Percentiles rank a stretch among this genome's conserved stretches.
Evolutionary conservation across 2,329 filamentous ascomycete genomes (phyloP).

Genomic region (Pseudofabraea citricarpa): DNA sequence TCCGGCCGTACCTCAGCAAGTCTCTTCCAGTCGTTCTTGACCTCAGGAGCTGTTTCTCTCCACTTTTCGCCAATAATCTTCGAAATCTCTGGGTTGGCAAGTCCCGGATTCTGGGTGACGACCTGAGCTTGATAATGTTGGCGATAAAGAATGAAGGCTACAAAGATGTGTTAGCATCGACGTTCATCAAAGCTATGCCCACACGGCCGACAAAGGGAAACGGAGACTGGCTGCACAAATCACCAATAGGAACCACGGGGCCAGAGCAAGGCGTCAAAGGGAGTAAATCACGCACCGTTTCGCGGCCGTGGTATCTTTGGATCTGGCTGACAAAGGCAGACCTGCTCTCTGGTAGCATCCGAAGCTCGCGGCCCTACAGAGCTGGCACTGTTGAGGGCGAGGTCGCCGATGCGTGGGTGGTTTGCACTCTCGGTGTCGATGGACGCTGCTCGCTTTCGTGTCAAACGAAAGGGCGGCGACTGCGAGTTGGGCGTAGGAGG

Average conservation of each 20-base stretch:
- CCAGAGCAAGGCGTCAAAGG: conserved; percentile 17
- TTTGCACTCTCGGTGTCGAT: conserved; percentile 22
- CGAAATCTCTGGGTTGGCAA: conserved; percentile 93
- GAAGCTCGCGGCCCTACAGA: conserved; percentile 15
- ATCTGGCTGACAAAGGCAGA: conserved; percentile 67
- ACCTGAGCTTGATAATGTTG: conserved; percentile 86
- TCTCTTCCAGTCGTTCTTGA: conserved; percentile 82
- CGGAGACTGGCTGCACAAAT: background rate
- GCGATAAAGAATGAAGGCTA: conserved; percentile 96
- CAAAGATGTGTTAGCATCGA: conserved; percentile 28
- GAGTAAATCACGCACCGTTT: conserved; percentile 52
- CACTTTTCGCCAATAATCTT: conserved; percentile 92
- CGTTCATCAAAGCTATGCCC: conserved; percentile 15
- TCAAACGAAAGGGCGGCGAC: conserved; percentile 21
- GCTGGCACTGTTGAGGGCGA: conserved; percentile 22
- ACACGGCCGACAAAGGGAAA: too few species aligned
- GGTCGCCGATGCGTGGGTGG: conserved; percentile 22
- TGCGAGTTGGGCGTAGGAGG: conserved; percentile 17
- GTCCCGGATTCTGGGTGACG: conserved; percentile 75
- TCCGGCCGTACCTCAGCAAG: conserved; percentile 74
- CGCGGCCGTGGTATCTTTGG: conserved; percentile 67
- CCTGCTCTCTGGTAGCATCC: conserved; percentile 32
- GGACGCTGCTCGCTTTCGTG: conserved; percentile 27
- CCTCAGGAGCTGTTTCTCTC: conserved; percentile 68
- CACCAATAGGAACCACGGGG: conserved; percentile 1